phyloP scores from a whole-genome alignment of 306 rosid genomes.

The Senna siamea region DNA sequence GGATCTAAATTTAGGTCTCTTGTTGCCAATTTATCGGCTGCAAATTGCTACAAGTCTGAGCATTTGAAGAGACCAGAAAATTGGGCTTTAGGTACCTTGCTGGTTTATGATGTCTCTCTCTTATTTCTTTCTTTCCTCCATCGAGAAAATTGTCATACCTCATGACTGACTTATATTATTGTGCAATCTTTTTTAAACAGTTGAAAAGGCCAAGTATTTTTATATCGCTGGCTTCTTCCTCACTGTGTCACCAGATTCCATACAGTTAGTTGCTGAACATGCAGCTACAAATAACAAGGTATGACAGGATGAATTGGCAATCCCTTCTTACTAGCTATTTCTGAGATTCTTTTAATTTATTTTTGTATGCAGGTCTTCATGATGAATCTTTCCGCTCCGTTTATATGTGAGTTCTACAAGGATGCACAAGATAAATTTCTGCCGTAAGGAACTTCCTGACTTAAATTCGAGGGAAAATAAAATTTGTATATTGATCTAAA shows the following conservation, averaged over 20 bases:
- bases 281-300: conserved; percentile 91
- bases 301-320: conserved; percentile 25
- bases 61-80: conserved; percentile 87
- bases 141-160: conserved; percentile 6
- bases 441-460: conserved; percentile 58
- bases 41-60: conserved; percentile 87
- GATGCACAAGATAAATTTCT: conserved; percentile 73
- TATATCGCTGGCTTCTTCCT: conserved; percentile 98
- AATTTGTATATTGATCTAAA: conserved; percentile 25
- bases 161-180: conserved; percentile 34
- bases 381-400: conserved; percentile 97
- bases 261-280: conserved; percentile 87
- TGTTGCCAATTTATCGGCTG: conserved; percentile 92
- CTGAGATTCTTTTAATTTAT: not conserved
- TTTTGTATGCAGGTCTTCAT: conserved; percentile 62
- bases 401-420: conserved; percentile 91
- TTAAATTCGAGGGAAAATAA: conserved; percentile 8
- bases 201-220: conserved; percentile 86
- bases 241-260: conserved; percentile 89
- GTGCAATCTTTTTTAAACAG: conserved; percentile 48
- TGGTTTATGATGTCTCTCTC: conserved; percentile 3
- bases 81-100: conserved; percentile 79
- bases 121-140: conserved; percentile 4
- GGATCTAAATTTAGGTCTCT: conserved; percentile 66
- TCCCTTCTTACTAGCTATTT: conserved; percentile 25